These are phyloP conservation scores for Solanum medicagineum DNA, from an alignment of 257 asterid species.

Conservation along the genomic window DNA sequence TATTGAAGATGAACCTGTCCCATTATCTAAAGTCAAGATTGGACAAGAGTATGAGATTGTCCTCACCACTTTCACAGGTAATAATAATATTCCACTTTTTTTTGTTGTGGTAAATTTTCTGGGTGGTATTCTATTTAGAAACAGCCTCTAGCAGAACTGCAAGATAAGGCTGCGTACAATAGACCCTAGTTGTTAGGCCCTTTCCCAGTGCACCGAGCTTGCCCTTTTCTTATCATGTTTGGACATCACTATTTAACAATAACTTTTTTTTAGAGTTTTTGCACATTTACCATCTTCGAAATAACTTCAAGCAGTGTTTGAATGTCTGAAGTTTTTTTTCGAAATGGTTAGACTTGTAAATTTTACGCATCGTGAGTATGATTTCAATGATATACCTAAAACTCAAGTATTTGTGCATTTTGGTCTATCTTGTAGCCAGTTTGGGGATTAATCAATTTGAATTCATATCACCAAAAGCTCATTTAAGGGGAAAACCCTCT, in stretches of 20 bases:
- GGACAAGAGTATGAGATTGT: slow-evolving; percentile 69
- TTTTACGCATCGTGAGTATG: background rate
- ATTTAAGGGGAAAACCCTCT: background rate
- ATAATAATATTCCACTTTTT: background rate
- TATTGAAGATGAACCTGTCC: slow-evolving; percentile 51
- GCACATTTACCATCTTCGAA: background rate
- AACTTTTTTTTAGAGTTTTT: no score
- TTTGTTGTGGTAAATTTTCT: background rate
- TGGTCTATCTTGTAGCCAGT: background rate
- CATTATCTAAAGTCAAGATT: slow-evolving; percentile 48
- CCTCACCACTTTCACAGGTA: slow-evolving; percentile 70
- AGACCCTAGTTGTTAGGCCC: no score
- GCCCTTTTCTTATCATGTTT: no score
- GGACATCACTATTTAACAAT: background rate
- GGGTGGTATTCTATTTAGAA: background rate
- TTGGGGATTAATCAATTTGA: background rate
- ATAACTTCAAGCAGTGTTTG: background rate
- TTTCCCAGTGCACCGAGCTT: no score
- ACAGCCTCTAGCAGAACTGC: no score
- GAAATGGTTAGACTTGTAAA: background rate
- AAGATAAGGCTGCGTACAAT: no score
- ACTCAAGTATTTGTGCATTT: background rate
- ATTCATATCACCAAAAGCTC: background rate
- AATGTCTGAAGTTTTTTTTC: background rate
- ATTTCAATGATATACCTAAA: background rate